A percentile compares a stretch with the other conserved stretches of the same genome.
Conservation (phyloP, 202 grass and related monocot genomes). For the Panicum virgatum region DNA sequence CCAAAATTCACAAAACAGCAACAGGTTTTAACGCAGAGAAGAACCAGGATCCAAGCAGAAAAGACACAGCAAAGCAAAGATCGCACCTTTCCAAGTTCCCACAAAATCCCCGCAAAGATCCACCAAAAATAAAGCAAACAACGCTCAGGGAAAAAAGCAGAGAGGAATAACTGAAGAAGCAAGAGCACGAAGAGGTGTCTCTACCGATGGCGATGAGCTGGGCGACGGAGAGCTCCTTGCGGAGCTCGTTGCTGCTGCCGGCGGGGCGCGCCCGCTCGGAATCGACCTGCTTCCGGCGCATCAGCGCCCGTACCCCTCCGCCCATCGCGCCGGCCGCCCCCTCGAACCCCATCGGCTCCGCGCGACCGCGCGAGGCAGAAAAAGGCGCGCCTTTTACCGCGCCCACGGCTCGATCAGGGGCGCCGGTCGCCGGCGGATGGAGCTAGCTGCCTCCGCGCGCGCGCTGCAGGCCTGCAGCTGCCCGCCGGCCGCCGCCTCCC, state of each 20-base stretch:
- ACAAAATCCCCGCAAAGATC: background rate
- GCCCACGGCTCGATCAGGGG: background rate
- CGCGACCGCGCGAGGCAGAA: background rate
- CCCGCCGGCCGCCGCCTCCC: background rate
- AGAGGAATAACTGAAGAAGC: background rate
- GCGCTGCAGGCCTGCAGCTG: background rate
- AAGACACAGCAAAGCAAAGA: background rate
- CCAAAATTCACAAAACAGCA: background rate
- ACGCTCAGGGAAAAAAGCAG: background rate
- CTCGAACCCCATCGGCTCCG: background rate
- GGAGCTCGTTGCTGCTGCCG: slow-evolving; percentile 58
- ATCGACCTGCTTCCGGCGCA: slow-evolving; percentile 96
- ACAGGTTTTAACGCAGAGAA: background rate
- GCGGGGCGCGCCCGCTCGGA: slow-evolving; percentile 59
- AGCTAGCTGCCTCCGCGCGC: background rate
- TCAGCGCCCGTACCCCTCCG: slow-evolving; percentile 46
- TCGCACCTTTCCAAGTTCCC: background rate
- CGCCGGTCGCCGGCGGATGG: background rate
- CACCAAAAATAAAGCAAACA: background rate
- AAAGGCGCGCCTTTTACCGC: slow-evolving; percentile 12
- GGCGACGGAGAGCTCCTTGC: slow-evolving; percentile 77
- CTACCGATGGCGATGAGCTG: slow-evolving; percentile 83
- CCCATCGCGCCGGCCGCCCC: slow-evolving; percentile 24
- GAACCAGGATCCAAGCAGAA: background rate
- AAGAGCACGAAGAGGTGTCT: background rate